Percentiles rank a stretch among this genome's conserved stretches.
Evolutionary conservation across 495 filamentous ascomycete species (phyloP).

Genomic region (Staphylotrichum longicolle): DNA sequence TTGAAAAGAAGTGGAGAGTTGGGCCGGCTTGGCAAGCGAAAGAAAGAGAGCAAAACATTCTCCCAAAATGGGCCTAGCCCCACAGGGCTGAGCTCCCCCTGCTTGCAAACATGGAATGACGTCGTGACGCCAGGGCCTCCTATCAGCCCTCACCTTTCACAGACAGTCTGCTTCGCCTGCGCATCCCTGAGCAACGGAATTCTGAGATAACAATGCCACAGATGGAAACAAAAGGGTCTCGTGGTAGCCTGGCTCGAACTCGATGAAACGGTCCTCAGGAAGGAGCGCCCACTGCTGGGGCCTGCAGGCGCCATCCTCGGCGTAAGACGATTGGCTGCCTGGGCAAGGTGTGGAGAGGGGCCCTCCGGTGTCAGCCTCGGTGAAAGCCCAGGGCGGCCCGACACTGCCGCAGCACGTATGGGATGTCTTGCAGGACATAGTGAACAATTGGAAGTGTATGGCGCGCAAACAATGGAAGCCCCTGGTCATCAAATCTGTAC

Average conservation of each 20-base stretch:
- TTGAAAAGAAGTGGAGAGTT: not conserved
- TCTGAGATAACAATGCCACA: too few relatives aligned
- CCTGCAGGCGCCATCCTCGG: not conserved
- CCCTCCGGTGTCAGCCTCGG: not conserved
- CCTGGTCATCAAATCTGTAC: too few relatives aligned
- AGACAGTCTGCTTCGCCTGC: too few relatives aligned
- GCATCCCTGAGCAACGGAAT: not conserved
- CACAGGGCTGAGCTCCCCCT: constrained; percentile 18
- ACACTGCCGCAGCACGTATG: too few relatives aligned
- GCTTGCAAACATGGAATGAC: constrained; percentile 2
- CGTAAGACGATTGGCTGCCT: not conserved
- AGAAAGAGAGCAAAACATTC: not conserved
- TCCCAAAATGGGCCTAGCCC: not conserved
- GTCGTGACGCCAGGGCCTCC: not conserved
- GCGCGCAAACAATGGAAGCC: too few relatives aligned
- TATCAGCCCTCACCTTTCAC: too few relatives aligned
- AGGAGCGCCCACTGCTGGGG: not conserved
- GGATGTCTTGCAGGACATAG: not conserved
- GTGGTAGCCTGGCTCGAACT: constrained; percentile 7
- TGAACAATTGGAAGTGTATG: too few relatives aligned
- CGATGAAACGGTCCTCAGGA: constrained; percentile 12
- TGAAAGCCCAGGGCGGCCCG: constrained; percentile 2
- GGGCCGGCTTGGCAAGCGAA: not conserved
- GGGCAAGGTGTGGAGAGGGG: not conserved
- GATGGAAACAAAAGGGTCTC: not conserved